phyloP scores from a whole-genome alignment of 2,329 filamentous ascomycete genomes.

The Arthrobotrys musiformis region DNA sequence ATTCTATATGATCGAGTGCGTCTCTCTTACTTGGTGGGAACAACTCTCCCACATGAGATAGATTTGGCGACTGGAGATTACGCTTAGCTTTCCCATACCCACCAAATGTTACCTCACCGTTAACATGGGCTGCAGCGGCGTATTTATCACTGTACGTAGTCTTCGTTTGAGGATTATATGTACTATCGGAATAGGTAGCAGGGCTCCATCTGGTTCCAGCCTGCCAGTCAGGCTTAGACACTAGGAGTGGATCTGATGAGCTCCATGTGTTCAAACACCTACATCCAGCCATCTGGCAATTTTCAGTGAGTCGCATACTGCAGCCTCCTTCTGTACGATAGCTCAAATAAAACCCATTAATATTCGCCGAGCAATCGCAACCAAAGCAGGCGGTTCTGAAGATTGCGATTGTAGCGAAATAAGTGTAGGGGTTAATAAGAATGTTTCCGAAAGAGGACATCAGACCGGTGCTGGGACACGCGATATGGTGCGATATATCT shows the following conservation, averaged over 20 bases:
- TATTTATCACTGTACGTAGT: slow-evolving; percentile 15
- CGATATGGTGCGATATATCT: slow-evolving; percentile 26
- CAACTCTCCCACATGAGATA: not conserved
- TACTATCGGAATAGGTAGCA: not conserved
- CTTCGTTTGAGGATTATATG: slow-evolving; percentile 25
- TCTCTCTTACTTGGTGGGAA: not conserved
- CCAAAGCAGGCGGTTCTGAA: slow-evolving; percentile 33
- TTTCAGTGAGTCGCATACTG: slow-evolving; percentile 2
- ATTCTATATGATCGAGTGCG: too few species aligned
- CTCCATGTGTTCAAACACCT: slow-evolving; percentile 10
- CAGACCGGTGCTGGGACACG: slow-evolving; percentile 29
- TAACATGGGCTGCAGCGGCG: slow-evolving; percentile 17
- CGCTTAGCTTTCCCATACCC: not conserved
- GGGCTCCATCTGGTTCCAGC: not conserved
- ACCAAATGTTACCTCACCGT: not conserved
- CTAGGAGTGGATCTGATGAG: not conserved
- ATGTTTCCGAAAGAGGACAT: slow-evolving; percentile 22
- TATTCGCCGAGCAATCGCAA: slow-evolving; percentile 13
- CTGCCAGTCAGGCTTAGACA: slow-evolving; percentile 16
- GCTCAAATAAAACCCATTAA: slow-evolving; percentile 18
- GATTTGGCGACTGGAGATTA: not conserved
- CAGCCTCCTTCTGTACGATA: not conserved
- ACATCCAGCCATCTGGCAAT: slow-evolving; percentile 30
- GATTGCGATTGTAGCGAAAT: not conserved
- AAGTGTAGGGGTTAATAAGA: slow-evolving; percentile 24